Base-by-base conservation (phyloP, 208 protist genomes). In the Leishmania tropica region DNA sequence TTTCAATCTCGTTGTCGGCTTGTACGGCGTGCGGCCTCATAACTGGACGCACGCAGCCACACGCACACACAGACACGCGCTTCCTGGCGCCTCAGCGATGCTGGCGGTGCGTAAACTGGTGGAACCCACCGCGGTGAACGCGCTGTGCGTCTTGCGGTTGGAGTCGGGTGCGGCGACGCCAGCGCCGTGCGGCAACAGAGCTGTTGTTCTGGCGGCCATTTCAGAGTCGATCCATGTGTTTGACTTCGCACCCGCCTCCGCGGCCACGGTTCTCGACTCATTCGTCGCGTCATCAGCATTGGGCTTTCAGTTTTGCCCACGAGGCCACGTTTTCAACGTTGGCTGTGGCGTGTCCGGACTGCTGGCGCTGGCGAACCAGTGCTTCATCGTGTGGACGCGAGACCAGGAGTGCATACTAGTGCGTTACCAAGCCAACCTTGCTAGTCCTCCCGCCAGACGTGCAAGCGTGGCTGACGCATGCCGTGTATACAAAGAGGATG, bases 351-450 rank as follows among this genome's bases (percentile, higher is more conserved):
- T 94, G n/a, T 65, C 91, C 24, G 79, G 79, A 35, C 78, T 97
- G 31, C 81, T 88, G 54, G 78, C 85, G 2, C 70, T 94, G n/a
- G 73, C 88, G 2, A 89, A 96, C 70, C 94, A 97, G 84, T 94
- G 90, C 73, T 86, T 96, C 45, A 40, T 92, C 8, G 83, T 92
- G 35, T 89, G 87, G 73, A 97, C 94, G 35, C 83, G 88, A 15
- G 86, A 92, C 68, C 78, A 84, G 53, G 90, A 94, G 76, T 71
- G 94, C 56, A 60, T 95, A 17, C 68, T 96, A 8, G 88, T 90
- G 79, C 89, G 94, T 45, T 97, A 95, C 76, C 94, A 97, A 76
- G 89, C 86, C 37, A 95, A 95, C 73, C 81, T 95, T 31, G 17
- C 60, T 19, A 7, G 48, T 13, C 42, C 81, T 10, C 70, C 81